Base-by-base conservation (phyloP, 2,329 filamentous ascomycete species). In the Fusarium vanettenii region DNA sequence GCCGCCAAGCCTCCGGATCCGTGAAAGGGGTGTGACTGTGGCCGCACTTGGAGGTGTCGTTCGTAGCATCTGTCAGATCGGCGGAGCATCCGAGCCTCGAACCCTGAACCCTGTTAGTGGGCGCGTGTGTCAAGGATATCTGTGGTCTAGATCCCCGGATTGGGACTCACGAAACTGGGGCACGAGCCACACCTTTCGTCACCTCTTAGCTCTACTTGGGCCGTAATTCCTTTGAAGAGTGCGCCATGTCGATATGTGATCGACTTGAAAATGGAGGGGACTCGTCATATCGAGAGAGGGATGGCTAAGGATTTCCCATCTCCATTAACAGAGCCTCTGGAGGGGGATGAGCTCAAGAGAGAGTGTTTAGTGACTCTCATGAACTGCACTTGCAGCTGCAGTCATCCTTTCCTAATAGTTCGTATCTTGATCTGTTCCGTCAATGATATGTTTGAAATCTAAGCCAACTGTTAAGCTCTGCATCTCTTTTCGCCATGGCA, bases 51-150 rank as follows among this genome's bases (percentile, higher is more conserved):
- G 62, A 59, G 37, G 41, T 62, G 56, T 57, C 37, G 14, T 37
- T 8, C 35, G 55, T 60, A 60, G 43, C 48, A 66, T 37, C 61
- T 57, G 48, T 63, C 37, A 69, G 73, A 78, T 76, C 72, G 70
- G 73, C 64, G 68, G 66, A 27, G 52, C 55, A 69, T 63, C 71
- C 75, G 73, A 77, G 50, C 33, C 56, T 43, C 8, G 63, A 76
- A 68, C 75, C 76, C 71, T 79, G 75, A 72, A 75, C 76, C 76
- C 75, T 78, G 76, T 69, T 74, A 68, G 66, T 27, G 52, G 60
- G 52, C 67, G 31, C 66, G 64, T 52, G 67, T 72, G 59, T 60
- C 63, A 70, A 73, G 67, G 68, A 62, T 72, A 64, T 69, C 48
- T 56, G 63, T 66, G 72, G 66, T 69, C 59, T 50, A 64, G 61